These are phyloP conservation scores for Trichophyton schoenleinii DNA, from an alignment of 2,329 filamentous ascomycete genomes.

Conservation along the genomic window DNA sequence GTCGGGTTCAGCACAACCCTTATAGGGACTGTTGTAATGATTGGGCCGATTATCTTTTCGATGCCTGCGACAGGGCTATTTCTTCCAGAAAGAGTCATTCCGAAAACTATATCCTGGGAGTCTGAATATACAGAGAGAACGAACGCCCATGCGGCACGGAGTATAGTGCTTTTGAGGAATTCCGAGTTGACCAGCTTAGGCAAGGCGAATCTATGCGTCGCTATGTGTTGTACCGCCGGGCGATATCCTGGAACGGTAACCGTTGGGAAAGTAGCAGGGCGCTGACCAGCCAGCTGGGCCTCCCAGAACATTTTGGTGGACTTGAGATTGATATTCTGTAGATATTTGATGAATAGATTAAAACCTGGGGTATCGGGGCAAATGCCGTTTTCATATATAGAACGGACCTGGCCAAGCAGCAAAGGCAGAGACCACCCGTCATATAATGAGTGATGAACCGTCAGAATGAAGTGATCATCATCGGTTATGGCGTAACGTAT, in stretches of 20 bases:
- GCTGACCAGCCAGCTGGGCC: constrained; percentile 34
- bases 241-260: constrained; percentile 35
- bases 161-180: constrained; percentile 17
- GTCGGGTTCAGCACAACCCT: constrained; percentile 24
- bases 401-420: constrained; percentile 21
- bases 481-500: constrained; percentile 15
- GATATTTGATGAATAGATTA: constrained; percentile 40
- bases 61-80: constrained; percentile 27
- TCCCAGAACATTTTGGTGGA: constrained; percentile 38
- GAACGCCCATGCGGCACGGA: constrained; percentile 10
- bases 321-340: constrained; percentile 28
- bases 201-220: constrained; percentile 17
- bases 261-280: constrained; percentile 35
- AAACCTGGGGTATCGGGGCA: constrained; percentile 21
- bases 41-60: constrained; percentile 33
- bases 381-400: constrained; percentile 14
- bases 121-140: constrained; percentile 10
- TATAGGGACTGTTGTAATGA: constrained; percentile 34
- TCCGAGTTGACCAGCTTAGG: constrained; percentile 20
- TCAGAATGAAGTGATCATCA: constrained; percentile 19
- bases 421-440: constrained; percentile 28
- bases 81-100: constrained; percentile 33
- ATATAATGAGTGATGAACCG: constrained; percentile 31
- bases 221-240: constrained; percentile 23
- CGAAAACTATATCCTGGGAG: constrained; percentile 31